Conservation (phyloP, 2,329 filamentous ascomycete genomes). For the Dendryphion nanum region DNA sequence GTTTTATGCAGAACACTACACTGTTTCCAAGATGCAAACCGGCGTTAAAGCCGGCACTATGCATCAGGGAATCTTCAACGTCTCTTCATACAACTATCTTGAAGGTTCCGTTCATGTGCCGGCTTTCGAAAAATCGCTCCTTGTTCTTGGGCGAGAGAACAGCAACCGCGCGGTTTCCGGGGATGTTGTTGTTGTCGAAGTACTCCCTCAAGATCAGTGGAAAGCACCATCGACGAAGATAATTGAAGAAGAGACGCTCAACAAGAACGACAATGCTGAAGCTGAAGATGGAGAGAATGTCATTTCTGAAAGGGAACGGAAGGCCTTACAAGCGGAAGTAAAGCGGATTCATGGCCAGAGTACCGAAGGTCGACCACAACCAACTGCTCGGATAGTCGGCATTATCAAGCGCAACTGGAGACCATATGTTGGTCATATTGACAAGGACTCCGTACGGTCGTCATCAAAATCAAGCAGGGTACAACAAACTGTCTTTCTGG, state of each 20-base stretch:
- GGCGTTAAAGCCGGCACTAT: constrained; percentile 84
- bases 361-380: constrained; percentile 76
- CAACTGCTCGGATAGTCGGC: constrained; percentile 88
- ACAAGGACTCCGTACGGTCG: constrained; percentile 77
- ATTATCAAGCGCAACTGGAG: constrained; percentile 96
- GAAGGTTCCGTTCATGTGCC: constrained; percentile 90
- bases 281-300: constrained; percentile 69
- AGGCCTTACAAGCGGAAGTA: constrained; percentile 86
- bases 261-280: constrained; percentile 91
- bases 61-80: constrained; percentile 93
- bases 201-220: constrained; percentile 93
- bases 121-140: constrained; percentile 82
- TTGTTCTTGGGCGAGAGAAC: constrained; percentile 89
- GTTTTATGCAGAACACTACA: constrained; percentile 87
- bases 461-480: constrained; percentile 73
- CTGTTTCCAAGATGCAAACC: constrained; percentile 89
- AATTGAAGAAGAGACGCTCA: constrained; percentile 88
- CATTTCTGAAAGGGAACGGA: constrained; percentile 85
- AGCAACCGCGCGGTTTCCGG: constrained; percentile 93
- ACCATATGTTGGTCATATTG: constrained; percentile 95
- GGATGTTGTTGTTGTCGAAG: constrained; percentile 88
- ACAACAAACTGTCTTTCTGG: constrained; percentile 89
- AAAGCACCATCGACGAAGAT: constrained; percentile 94
- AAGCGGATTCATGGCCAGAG: constrained; percentile 77
- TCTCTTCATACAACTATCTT: constrained; percentile 96